Base-by-base conservation (phyloP, 768 basidiomycete species). In the Tylopilus sp. region DNA sequence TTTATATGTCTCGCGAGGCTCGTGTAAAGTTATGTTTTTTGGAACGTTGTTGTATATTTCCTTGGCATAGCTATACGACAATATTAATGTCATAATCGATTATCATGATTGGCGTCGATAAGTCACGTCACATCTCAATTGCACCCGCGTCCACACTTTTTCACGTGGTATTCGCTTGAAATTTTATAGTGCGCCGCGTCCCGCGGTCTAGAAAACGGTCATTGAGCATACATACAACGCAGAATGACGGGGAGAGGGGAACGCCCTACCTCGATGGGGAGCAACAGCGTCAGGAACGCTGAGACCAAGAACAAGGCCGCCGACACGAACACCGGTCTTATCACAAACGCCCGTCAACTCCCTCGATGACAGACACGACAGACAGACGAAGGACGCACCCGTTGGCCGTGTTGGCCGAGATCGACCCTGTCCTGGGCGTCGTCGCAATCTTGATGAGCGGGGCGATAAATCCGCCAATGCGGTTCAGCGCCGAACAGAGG, bases 381-480 rank as follows among this genome's bases (percentile, higher is more conserved):
- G 8, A 17, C 25, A 3, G 22, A 42, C 2, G 25, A 5, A 28
- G 8, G 8, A 42, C 48, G 36, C 52, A 74, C 75, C 66, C 70
- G 33, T 76, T 73, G 8, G 74, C 71, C 3, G 61, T 57, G 20
- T 63, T 60, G 3, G 63, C 64, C 18, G 68, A 59, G 6, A 65
- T 59, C 7, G 30, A 53, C 3, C 74, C 73, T 30, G 59, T 52
- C 15, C 47, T 48, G 5, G 66, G 64, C 20, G 73, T 76, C 7
- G 74, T 76, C 8, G 69, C 71, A 36, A 78, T 78, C 53, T 77
- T 77, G 61, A 78, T 76, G 35, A 78, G 67, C 25, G 78, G 78
- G 0, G 76, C 71, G 30, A 79, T 72, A 47, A 79, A 64, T 11
- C 76, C 78, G 30, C 71, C 72, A 36, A 78, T 70, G 31, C 76